phyloP scores from a whole-genome alignment of 768 basidiomycete genomes.

The Roridomyces roridus region DNA sequence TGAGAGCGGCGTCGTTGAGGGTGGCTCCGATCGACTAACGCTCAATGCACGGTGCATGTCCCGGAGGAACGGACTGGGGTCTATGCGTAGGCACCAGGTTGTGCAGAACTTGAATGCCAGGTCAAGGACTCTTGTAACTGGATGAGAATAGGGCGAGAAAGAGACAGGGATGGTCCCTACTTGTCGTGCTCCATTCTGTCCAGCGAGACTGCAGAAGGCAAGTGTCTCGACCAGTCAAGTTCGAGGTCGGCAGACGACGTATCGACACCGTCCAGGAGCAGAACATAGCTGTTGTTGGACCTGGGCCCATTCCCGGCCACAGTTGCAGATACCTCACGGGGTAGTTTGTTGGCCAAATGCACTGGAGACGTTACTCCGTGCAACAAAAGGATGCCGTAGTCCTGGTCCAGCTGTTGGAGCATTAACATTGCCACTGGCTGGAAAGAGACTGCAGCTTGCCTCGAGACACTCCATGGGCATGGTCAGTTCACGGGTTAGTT shows the following conservation, averaged over 20 bases:
- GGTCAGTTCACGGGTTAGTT: conserved; percentile 17
- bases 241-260: background rate
- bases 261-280: conserved; percentile 4
- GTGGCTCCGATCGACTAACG: conserved; percentile 29
- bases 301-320: background rate
- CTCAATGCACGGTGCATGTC: conserved; percentile 45
- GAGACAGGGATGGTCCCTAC: background rate
- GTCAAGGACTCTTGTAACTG: conserved; percentile 37
- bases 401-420: conserved; percentile 16
- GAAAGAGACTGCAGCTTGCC: background rate
- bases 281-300: conserved; percentile 4
- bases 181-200: conserved; percentile 17
- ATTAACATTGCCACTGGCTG: background rate
- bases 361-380: conserved; percentile 10
- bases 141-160: conserved; percentile 16
- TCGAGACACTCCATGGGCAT: conserved; percentile 17
- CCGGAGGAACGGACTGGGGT: conserved; percentile 44
- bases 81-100: conserved; percentile 37
- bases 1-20: conserved; percentile 37
- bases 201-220: background rate
- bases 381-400: conserved; percentile 1
- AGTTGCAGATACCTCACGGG: background rate
- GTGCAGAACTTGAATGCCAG: conserved; percentile 46
- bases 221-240: conserved; percentile 15
- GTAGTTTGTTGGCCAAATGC: background rate